Evolutionary conservation across 176 grass and related monocot genomes (phyloP).

Genomic region (Oryza glumipatula): DNA sequence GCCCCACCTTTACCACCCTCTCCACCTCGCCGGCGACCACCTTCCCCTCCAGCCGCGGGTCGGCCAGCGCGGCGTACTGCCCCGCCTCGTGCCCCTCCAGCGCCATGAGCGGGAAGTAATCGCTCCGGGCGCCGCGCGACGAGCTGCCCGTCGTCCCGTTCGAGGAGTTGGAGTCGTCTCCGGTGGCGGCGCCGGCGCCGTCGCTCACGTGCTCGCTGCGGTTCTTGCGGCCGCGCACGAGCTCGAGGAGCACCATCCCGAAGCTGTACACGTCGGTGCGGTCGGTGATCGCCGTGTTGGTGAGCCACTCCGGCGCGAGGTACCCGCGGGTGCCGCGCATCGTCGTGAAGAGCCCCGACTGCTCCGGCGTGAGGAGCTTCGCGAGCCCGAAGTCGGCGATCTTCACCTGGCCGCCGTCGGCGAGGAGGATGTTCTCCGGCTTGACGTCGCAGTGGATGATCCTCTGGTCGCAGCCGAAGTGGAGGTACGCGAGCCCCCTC

Average conservation of each 20-base stretch:
- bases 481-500: conserved; percentile 81
- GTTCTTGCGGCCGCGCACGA: conserved; percentile 76
- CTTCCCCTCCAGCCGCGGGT: conserved; percentile 61
- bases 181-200: neutral
- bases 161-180: conserved; percentile 33
- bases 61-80: conserved; percentile 60
- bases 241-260: conserved; percentile 55
- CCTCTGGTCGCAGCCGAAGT: conserved; percentile 73
- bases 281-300: conserved; percentile 52
- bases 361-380: conserved; percentile 77
- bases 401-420: conserved; percentile 75
- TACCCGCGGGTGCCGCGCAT: neutral
- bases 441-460: conserved; percentile 93
- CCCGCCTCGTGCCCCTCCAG: conserved; percentile 65
- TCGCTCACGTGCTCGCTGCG: conserved; percentile 56
- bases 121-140: conserved; percentile 17
- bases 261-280: conserved; percentile 56
- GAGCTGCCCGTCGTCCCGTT: conserved; percentile 29
- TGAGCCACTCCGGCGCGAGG: conserved; percentile 55
- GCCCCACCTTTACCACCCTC: conserved; percentile 71
- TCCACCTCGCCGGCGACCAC: conserved; percentile 55
- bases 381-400: conserved; percentile 88
- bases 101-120: conserved; percentile 74
- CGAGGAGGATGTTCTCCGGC: conserved; percentile 88
- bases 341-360: conserved; percentile 64